Evolutionary conservation across 768 basidiomycete species (phyloP).

Genomic region (Coprinellus micaceus): DNA sequence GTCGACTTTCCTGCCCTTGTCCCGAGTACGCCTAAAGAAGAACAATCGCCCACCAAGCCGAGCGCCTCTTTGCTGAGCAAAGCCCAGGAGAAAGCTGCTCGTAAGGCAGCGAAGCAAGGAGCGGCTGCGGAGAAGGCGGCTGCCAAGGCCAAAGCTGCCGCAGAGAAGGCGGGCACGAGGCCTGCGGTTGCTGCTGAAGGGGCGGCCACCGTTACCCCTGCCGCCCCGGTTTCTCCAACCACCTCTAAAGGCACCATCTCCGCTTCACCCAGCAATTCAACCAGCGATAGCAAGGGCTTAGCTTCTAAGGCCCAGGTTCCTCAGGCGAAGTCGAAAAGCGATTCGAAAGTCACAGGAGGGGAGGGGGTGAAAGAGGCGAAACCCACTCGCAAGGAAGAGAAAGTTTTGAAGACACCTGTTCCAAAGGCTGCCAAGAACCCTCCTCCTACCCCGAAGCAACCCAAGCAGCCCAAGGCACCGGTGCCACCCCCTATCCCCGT

Average conservation of each 20-base stretch:
- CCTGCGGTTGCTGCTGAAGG: background rate
- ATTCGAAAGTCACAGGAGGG: background rate
- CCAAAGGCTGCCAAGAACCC: constrained; percentile 7
- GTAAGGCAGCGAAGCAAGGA: constrained; percentile 63
- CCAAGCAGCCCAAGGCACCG: constrained; percentile 13
- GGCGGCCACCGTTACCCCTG: too few relatives aligned
- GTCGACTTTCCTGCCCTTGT: constrained; percentile 76
- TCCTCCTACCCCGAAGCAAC: background rate
- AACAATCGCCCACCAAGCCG: background rate
- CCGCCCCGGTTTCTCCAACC: background rate
- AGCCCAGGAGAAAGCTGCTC: constrained; percentile 53
- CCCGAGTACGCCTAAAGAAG: constrained; percentile 27
- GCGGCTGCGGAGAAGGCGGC: constrained; percentile 59
- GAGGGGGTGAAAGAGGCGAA: constrained; percentile 1
- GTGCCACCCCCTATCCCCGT: constrained; percentile 11
- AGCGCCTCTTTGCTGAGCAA: constrained; percentile 26
- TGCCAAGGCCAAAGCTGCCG: constrained; percentile 32
- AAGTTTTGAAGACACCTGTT: background rate
- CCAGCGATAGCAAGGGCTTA: background rate
- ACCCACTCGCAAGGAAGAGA: constrained; percentile 20
- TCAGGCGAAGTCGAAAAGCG: constrained; percentile 5
- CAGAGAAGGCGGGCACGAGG: background rate
- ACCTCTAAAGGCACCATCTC: background rate
- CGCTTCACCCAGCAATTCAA: background rate
- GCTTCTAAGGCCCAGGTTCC: background rate